A percentile compares a stretch with the other conserved stretches of the same genome.
phyloP scores from a whole-genome alignment of 176 grass and related monocot species.

The Triticum monococcum region DNA sequence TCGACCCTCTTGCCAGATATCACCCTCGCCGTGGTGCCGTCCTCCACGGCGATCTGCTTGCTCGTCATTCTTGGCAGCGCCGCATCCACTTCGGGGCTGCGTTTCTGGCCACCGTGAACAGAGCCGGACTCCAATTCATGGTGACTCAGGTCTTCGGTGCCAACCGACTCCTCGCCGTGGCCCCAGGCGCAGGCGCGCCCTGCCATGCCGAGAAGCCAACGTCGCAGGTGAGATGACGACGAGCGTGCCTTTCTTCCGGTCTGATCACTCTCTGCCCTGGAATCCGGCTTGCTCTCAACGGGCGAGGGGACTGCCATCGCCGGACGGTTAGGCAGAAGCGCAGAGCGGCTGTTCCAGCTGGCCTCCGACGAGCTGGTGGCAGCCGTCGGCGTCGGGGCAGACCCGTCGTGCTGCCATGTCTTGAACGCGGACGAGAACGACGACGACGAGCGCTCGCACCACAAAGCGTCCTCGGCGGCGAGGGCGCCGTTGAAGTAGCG shows the following conservation, averaged over 20 bases:
- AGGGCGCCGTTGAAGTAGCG: slow-evolving; percentile 47
- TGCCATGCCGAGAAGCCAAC: slow-evolving; percentile 31
- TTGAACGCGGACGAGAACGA: slow-evolving; percentile 33
- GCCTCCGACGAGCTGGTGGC: slow-evolving; percentile 48
- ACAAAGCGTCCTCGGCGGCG: slow-evolving; percentile 18
- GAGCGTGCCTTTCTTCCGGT: neutral
- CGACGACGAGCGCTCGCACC: slow-evolving; percentile 34
- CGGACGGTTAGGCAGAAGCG: neutral
- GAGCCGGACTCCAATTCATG: neutral
- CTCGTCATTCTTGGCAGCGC: neutral
- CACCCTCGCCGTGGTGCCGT: neutral
- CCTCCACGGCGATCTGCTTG: neutral
- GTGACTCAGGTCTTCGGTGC: neutral
- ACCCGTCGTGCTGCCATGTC: slow-evolving; percentile 18
- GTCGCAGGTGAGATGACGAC: slow-evolving; percentile 19
- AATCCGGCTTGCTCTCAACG: neutral
- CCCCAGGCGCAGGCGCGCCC: slow-evolving; percentile 9
- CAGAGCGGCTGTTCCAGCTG: slow-evolving; percentile 49
- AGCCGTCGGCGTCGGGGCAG: slow-evolving; percentile 8
- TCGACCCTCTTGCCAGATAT: neutral
- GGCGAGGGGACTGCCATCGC: neutral
- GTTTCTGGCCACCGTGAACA: neutral
- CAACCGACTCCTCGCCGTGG: neutral
- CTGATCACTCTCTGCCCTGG: neutral
- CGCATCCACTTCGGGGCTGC: neutral